Conservation (phyloP, 805 yeast species). For the Ogataea ramenticola region DNA sequence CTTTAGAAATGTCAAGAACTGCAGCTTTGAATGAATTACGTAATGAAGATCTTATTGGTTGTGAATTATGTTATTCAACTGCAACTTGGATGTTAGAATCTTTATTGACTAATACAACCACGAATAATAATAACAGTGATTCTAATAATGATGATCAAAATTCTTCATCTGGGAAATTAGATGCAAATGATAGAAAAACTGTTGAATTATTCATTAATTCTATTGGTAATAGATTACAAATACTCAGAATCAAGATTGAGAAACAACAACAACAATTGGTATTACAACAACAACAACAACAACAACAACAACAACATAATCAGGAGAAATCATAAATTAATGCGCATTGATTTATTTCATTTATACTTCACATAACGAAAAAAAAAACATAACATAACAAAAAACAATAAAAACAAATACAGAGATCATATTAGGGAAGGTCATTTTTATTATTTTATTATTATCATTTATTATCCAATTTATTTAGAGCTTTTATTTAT, state of each 20-base stretch:
- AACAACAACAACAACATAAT: neutral
- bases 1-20: slow-evolving; percentile 83
- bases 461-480: too few relatives aligned
- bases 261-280: slow-evolving; percentile 7
- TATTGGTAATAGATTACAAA: slow-evolving; percentile 72
- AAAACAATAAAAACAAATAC: too few relatives aligned
- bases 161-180: slow-evolving; percentile 43
- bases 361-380: too few relatives aligned
- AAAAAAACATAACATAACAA: too few relatives aligned
- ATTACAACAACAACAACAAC: neutral
- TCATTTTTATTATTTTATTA: too few relatives aligned
- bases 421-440: too few relatives aligned
- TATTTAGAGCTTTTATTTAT: too few relatives aligned
- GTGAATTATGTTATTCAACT: slow-evolving; percentile 85
- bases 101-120: slow-evolving; percentile 30
- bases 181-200: slow-evolving; percentile 64
- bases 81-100: slow-evolving; percentile 96
- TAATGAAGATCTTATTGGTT: slow-evolving; percentile 63
- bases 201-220: slow-evolving; percentile 78
- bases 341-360: too few relatives aligned
- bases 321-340: too few relatives aligned
- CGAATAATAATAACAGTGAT: too few relatives aligned
- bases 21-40: slow-evolving; percentile 86
- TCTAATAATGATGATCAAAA: slow-evolving; percentile 9
- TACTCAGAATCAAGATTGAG: slow-evolving; percentile 55